These are phyloP conservation scores for Rhynchosporium agropyri DNA, from an alignment of 2,329 filamentous ascomycete genomes.

Conservation along the genomic window DNA sequence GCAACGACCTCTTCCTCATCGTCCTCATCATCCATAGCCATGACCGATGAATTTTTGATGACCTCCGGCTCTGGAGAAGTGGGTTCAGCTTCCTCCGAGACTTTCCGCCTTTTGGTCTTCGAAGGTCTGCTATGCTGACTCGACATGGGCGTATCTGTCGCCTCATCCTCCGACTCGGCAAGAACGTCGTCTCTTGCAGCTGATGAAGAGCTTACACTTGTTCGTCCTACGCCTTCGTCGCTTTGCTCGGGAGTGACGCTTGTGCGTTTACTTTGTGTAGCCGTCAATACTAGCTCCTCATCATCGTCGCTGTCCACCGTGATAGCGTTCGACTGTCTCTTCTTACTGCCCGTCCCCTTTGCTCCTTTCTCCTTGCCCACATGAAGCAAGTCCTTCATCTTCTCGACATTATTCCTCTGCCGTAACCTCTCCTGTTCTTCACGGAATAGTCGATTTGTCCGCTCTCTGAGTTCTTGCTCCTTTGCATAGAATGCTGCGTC, in stretches of 20 bases:
- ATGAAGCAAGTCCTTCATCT: conserved; percentile 39
- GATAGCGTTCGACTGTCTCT: conserved; percentile 33
- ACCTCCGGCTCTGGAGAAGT: conserved; percentile 30
- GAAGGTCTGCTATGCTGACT: conserved; percentile 43
- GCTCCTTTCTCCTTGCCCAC: conserved; percentile 29
- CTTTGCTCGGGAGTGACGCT: conserved; percentile 35
- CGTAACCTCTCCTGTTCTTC: conserved; percentile 66
- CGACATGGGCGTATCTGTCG: conserved; percentile 46
- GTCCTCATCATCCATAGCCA: conserved; percentile 38
- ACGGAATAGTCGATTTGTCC: conserved; percentile 11
- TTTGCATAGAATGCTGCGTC: conserved; percentile 75
- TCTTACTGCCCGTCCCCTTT: conserved; percentile 29
- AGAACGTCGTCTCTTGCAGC: conserved; percentile 32
- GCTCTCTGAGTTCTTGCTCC: conserved; percentile 67
- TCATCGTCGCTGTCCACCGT: conserved; percentile 40
- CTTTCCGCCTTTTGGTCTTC: conserved; percentile 45
- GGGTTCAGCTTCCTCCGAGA: conserved; percentile 41
- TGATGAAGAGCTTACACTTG: conserved; percentile 38
- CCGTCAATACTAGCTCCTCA: conserved; percentile 20
- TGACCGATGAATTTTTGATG: conserved; percentile 5
- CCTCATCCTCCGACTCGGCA: conserved; percentile 42
- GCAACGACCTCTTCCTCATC: conserved; percentile 49
- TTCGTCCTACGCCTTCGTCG: conserved; percentile 36
- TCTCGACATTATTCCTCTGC: conserved; percentile 47
- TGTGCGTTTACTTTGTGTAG: conserved; percentile 23